These are phyloP conservation scores for Phytophthora rubi DNA, from an alignment of 352 stramenopile genomes.

Conservation along the genomic window DNA sequence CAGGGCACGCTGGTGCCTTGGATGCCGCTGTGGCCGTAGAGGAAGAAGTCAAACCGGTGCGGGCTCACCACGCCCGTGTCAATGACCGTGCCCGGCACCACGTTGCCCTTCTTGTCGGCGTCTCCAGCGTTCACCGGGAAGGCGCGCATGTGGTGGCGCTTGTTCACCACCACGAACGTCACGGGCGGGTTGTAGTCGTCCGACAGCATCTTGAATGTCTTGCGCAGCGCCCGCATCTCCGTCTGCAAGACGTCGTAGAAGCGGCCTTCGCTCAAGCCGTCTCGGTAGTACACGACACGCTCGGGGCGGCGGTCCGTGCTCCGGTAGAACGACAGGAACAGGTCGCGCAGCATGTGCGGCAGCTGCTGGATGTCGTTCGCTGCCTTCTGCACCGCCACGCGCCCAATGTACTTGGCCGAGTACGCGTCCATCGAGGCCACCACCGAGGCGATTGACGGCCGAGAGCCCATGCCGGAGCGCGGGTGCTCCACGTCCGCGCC, in stretches of 20 bases:
- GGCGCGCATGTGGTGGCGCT: constrained; percentile 85
- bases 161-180: constrained; percentile 89
- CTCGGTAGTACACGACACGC: constrained; percentile 85
- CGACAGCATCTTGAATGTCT: constrained; percentile 65
- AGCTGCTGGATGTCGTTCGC: constrained; percentile 60
- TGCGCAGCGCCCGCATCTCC: constrained; percentile 79
- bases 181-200: constrained; percentile 69
- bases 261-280: constrained; percentile 85
- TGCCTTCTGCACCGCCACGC: constrained; percentile 56
- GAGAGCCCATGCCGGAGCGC: constrained; percentile 54
- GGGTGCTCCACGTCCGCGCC: constrained; percentile 78
- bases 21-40: constrained; percentile 82
- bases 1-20: constrained; percentile 80
- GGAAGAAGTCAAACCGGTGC: constrained; percentile 84
- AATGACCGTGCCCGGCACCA: constrained; percentile 74
- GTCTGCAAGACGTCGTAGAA: constrained; percentile 76
- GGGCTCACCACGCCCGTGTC: constrained; percentile 80
- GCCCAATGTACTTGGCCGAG: constrained; percentile 58
- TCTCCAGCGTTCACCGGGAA: constrained; percentile 50
- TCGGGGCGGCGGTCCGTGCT: constrained; percentile 68
- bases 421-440: constrained; percentile 78
- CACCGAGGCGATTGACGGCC: constrained; percentile 74
- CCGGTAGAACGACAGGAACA: constrained; percentile 80
- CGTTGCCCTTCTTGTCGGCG: constrained; percentile 67
- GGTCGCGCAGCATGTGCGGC: constrained; percentile 62